Evolutionary conservation across 306 rosid genomes (phyloP).

Genomic region (Glycyrrhiza uralensis): DNA sequence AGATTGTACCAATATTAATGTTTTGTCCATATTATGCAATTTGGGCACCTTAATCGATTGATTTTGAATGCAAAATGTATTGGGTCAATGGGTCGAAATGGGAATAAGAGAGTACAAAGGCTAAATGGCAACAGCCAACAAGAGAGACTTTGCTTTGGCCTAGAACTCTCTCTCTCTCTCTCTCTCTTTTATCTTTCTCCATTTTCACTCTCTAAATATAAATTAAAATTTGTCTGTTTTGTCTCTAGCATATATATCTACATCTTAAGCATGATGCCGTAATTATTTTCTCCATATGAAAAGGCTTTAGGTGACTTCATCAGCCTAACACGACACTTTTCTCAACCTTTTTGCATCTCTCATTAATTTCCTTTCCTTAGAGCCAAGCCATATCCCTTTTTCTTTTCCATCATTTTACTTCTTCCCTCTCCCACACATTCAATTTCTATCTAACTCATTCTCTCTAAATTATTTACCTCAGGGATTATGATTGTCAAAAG

Average conservation of each 20-base stretch:
- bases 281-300: slow-evolving; percentile 47
- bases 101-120: not conserved
- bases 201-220: not conserved
- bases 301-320: slow-evolving; percentile 44
- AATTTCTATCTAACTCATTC: not conserved
- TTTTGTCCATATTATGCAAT: slow-evolving; percentile 30
- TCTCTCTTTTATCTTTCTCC: not conserved
- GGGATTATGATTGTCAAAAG: slow-evolving; percentile 72
- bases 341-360: slow-evolving; percentile 22
- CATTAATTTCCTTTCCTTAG: slow-evolving; percentile 22
- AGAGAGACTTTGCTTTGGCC: not conserved
- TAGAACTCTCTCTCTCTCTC: not conserved
- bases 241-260: slow-evolving; percentile 18
- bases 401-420: slow-evolving; percentile 37
- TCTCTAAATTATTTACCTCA: slow-evolving; percentile 29
- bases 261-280: slow-evolving; percentile 45
- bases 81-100: slow-evolving; percentile 20
- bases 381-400: not conserved
- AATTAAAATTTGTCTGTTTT: slow-evolving; percentile 1
- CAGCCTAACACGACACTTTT: slow-evolving; percentile 29
- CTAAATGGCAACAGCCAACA: not conserved
- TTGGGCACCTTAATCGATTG: slow-evolving; percentile 27
- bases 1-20: slow-evolving; percentile 24
- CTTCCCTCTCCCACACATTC: slow-evolving; percentile 39
- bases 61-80: slow-evolving; percentile 19